Percentiles rank a stretch among this genome's conserved stretches.
phyloP scores from a whole-genome alignment of 495 filamentous ascomycete species.

The Hypomontagnella monticulosa region DNA sequence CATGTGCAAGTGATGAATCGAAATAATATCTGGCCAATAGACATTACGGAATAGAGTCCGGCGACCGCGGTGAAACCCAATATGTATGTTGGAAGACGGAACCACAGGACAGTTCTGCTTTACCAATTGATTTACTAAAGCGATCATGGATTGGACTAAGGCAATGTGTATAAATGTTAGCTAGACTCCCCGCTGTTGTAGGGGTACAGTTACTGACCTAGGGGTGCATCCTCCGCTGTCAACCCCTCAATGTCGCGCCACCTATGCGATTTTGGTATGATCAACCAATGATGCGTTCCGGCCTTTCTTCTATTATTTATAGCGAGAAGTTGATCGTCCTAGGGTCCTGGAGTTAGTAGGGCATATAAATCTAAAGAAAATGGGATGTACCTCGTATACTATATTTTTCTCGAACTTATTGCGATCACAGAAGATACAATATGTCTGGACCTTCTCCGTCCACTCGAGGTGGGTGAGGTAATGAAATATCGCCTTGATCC shows the following conservation, averaged over 20 bases:
- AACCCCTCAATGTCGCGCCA: conserved; percentile 32
- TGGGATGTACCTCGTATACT: conserved; percentile 23
- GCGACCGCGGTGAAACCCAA: conserved; percentile 34
- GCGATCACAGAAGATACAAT: conserved; percentile 33
- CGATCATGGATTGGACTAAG: conserved; percentile 18
- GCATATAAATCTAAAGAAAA: background rate
- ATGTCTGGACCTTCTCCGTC: conserved; percentile 17
- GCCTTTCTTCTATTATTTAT: conserved; percentile 26
- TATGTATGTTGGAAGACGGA: conserved; percentile 7
- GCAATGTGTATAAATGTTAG: background rate
- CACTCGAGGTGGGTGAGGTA: conserved; percentile 33
- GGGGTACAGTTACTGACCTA: background rate
- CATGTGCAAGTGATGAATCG: conserved; percentile 36
- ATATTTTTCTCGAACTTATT: conserved; percentile 27
- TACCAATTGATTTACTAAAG: conserved; percentile 7
- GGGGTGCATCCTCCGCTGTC: conserved; percentile 1
- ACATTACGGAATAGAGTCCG: conserved; percentile 17
- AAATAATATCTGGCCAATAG: conserved; percentile 36
- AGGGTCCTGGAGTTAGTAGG: background rate
- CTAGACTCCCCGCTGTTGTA: background rate
- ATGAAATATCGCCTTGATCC: conserved; percentile 10
- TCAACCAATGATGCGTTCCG: conserved; percentile 31
- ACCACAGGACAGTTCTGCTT: conserved; percentile 13
- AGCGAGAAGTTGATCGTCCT: conserved; percentile 28
- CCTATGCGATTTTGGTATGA: conserved; percentile 31